phyloP scores from a whole-genome alignment of 495 filamentous ascomycete genomes.

The Penicillium longicatenatum region DNA sequence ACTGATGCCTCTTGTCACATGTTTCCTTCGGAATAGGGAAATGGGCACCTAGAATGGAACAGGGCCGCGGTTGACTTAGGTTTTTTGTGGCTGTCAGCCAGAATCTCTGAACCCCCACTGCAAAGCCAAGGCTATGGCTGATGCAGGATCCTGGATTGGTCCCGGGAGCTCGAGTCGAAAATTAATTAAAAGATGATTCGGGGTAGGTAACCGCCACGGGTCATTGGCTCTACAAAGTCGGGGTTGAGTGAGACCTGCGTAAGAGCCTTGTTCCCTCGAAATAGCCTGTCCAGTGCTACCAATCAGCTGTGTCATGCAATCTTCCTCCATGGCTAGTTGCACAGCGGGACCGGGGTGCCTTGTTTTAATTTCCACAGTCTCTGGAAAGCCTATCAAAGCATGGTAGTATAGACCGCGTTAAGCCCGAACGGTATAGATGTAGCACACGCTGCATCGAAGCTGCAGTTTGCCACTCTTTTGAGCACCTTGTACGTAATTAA shows the following conservation, averaged over 20 bases:
- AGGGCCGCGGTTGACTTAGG: conserved; percentile 2
- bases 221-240: conserved; percentile 14
- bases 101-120: neutral
- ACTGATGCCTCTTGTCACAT: neutral
- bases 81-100: neutral
- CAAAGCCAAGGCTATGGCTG: neutral
- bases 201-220: neutral
- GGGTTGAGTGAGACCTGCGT: conserved; percentile 5
- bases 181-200: neutral
- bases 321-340: neutral
- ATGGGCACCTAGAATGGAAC: neutral
- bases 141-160: neutral
- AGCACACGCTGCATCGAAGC: neutral
- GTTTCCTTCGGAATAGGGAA: neutral
- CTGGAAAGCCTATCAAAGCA: neutral
- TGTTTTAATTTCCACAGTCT: neutral
- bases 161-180: neutral
- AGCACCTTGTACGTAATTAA: neutral
- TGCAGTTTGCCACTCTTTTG: neutral
- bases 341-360: no score
- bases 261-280: neutral
- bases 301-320: neutral
- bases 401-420: neutral
- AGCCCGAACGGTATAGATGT: neutral
- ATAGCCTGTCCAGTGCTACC: neutral